phyloP scores from a whole-genome alignment of 148 eudicot genomes.

The Amaranthus cruentus region DNA sequence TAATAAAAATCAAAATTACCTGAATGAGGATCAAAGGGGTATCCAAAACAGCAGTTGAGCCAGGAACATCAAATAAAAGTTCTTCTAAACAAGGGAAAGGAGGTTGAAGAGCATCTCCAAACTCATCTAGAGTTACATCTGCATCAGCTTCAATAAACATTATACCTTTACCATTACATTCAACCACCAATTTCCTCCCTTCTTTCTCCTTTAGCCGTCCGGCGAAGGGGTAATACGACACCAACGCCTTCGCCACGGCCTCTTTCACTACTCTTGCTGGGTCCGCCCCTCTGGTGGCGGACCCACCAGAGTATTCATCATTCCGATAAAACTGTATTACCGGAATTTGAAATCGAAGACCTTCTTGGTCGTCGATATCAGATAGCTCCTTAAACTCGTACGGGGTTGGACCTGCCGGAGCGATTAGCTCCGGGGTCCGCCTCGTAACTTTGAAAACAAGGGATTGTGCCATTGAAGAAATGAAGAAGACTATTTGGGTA shows the following conservation, averaged over 20 bases:
- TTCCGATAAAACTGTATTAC: background rate
- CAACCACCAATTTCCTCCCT: constrained; percentile 17
- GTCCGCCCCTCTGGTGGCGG: background rate
- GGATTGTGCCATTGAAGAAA: background rate
- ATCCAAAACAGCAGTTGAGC: background rate
- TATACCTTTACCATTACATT: constrained; percentile 1
- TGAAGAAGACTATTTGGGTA: too few species aligned
- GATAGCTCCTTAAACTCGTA: constrained; percentile 13
- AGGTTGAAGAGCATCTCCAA: constrained; percentile 1
- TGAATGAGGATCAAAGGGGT: too few species aligned
- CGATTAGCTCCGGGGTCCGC: constrained; percentile 17
- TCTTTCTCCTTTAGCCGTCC: constrained; percentile 21
- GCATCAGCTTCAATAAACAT: constrained; percentile 12
- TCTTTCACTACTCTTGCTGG: constrained; percentile 24
- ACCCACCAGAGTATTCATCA: background rate
- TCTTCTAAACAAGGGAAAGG: constrained; percentile 6
- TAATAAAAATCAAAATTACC: too few species aligned
- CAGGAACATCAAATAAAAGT: constrained; percentile 3
- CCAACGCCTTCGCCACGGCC: constrained; percentile 26
- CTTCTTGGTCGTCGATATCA: constrained; percentile 10
- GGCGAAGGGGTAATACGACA: constrained; percentile 26
- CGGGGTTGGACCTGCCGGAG: constrained; percentile 24
- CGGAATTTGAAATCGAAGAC: background rate
- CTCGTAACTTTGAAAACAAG: constrained; percentile 21
- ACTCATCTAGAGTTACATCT: constrained; percentile 3